Conservation (phyloP, 352 stramenopile species). For the Phytopythium cucurbitacearum region DNA sequence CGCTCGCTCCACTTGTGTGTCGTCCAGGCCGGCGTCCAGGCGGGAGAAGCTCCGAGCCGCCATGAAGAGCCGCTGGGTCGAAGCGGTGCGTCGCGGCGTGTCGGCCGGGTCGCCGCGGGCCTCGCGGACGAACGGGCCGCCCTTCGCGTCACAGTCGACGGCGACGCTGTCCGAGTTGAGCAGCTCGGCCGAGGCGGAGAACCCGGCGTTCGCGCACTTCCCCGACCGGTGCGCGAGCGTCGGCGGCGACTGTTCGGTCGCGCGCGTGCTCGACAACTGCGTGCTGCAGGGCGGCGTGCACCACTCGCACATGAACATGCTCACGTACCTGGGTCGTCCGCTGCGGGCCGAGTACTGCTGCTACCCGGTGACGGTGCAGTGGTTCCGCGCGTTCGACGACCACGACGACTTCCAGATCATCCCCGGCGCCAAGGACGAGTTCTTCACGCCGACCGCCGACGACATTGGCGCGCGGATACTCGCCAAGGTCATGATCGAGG, state of each 20-base stretch:
- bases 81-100: conserved; percentile 61
- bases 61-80: conserved; percentile 74
- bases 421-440: conserved; percentile 59
- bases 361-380: conserved; percentile 65
- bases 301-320: conserved; percentile 78
- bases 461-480: conserved; percentile 77
- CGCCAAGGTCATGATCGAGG: conserved; percentile 71
- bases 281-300: conserved; percentile 78
- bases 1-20: neutral
- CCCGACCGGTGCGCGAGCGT: conserved; percentile 51
- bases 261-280: conserved; percentile 63
- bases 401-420: conserved; percentile 74
- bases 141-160: conserved; percentile 13
- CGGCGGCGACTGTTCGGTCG: conserved; percentile 48
- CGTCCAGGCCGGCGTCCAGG: neutral
- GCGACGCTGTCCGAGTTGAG: conserved; percentile 19
- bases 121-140: conserved; percentile 10
- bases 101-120: conserved; percentile 27
- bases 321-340: conserved; percentile 66
- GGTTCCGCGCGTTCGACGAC: conserved; percentile 64
- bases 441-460: conserved; percentile 75
- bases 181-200: conserved; percentile 23
- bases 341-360: conserved; percentile 59
- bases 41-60: neutral
- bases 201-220: conserved; percentile 48